These are phyloP conservation scores for Chlamydomonas sphaeroides DNA, from an alignment of 139 green algal species.

Conservation along the genomic window DNA sequence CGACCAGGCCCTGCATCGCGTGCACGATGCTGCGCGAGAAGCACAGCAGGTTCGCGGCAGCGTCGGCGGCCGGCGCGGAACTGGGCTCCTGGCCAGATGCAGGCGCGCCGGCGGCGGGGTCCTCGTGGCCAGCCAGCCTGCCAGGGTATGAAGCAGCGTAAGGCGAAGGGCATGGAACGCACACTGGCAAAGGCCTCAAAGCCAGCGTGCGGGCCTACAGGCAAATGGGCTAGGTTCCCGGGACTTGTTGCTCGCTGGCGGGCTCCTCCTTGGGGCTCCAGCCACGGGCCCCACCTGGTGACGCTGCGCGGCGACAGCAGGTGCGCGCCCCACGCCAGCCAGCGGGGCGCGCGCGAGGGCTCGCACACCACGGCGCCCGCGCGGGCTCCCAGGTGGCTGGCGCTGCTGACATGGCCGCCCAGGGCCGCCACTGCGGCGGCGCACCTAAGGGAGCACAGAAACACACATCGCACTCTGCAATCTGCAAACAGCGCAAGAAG, in stretches of 20 bases:
- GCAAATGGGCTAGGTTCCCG: no score
- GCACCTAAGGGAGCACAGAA: not conserved
- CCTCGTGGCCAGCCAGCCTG: not conserved
- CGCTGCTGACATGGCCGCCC: conserved; percentile 26
- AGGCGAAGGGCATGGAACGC: no score
- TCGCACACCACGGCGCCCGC: conserved; percentile 30
- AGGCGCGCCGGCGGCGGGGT: not conserved
- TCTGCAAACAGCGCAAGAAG: no score
- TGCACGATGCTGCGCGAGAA: not conserved
- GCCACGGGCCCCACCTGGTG: conserved; percentile 20
- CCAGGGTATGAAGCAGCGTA: not conserved
- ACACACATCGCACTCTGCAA: no score
- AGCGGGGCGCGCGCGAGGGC: not conserved
- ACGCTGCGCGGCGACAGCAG: conserved; percentile 15
- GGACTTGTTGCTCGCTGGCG: no score
- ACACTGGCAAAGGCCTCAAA: no score
- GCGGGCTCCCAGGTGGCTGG: conserved; percentile 13
- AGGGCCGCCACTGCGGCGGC: conserved; percentile 10
- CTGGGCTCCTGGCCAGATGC: not conserved
- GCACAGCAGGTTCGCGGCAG: conserved; percentile 3
- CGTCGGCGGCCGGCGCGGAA: not conserved
- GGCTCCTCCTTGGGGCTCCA: no score
- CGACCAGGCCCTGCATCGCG: not conserved
- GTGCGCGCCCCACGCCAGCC: conserved; percentile 30
- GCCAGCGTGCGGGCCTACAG: no score